Evolutionary conservation across 495 filamentous ascomycete genomes (phyloP), one percentile per base, ranked within the genome.

Genomic region (Penicillium riverlandense): DNA sequence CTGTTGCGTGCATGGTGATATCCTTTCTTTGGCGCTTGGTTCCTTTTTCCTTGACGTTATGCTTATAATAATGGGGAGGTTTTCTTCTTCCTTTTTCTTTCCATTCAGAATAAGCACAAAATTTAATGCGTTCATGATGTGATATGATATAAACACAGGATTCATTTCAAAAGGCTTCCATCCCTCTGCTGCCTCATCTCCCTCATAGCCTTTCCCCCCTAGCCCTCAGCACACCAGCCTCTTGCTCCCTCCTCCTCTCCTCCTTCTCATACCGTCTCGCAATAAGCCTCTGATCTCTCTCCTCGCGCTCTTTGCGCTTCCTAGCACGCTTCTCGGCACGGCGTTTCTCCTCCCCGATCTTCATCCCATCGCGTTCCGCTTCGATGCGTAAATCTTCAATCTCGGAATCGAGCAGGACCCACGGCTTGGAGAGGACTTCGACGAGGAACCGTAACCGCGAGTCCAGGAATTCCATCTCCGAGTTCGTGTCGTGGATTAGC

Each of bases 401-500:
- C 49, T 87, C 73, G 41, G 63, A 69, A 6, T 60, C 63, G 5
- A 62, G 63, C 15, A 94, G 41, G 9, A 72, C 50, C 90, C 90
- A 95, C 7, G 87, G 86, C 42, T 63, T 65, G 8, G 66, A 65
- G 27, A 97, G 72, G 7, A 88, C 71, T 8, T 85, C 73, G 11
- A 60, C 65, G 16, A 79, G 71, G 51, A 88, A 91, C 43, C 69
- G 63, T 7, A 67, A 55, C 10, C 79, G 74, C 62, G 86, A 80
- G 16, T 77, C 73, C 80, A 90, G 84, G n/a, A 87, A 89, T 11
- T 61, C 55, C 27, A 86, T 83, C 58, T 98, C 92, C 16, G 83
- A 76, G 47, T 82, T 81, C n/a, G 84, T 88, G 31, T 81, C 76
- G 0, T 49, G 48, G 0, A 91, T 41, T 0, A 74, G 54, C 37